Evolutionary conservation across 225 moss, liverwort and hornwort species (phyloP).

Genomic region (Straminergon stramineum): DNA sequence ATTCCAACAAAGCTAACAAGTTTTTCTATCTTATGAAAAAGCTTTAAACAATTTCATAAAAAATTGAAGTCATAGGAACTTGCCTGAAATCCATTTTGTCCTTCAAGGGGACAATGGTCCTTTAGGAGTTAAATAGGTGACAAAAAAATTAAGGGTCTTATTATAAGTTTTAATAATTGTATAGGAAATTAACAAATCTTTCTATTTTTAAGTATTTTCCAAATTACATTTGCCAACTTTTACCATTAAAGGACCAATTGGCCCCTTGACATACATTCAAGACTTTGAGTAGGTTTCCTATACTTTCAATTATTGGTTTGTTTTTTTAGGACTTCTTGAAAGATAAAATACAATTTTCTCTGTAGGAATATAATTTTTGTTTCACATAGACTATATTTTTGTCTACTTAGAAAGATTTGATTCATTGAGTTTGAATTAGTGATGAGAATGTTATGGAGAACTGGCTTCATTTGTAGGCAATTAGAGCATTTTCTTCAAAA

Average conservation of each 20-base stretch:
- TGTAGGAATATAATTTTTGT: fast-evolving
- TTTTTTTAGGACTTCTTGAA: neutral
- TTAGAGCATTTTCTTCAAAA: too few species aligned
- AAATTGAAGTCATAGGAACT: too few species aligned
- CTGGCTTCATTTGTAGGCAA: too few species aligned
- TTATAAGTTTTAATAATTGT: neutral
- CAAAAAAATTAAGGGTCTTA: too few species aligned
- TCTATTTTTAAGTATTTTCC: neutral
- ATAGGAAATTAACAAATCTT: neutral
- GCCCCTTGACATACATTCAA: too few species aligned
- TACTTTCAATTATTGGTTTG: neutral
- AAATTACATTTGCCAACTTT: neutral
- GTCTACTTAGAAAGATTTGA: neutral
- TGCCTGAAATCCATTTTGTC: too few species aligned
- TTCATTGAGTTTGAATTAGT: neutral
- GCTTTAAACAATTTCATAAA: too few species aligned
- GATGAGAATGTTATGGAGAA: neutral
- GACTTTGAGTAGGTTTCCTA: neutral
- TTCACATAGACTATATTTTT: neutral
- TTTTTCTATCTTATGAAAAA: too few species aligned
- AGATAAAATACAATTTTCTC: neutral
- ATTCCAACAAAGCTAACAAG: too few species aligned
- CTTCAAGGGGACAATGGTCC: too few species aligned
- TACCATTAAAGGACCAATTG: neutral
- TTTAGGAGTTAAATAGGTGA: neutral